These are phyloP conservation scores for Beauveria scarabaeidicola DNA, from an alignment of 2,329 filamentous ascomycete species.

Conservation along the genomic window DNA sequence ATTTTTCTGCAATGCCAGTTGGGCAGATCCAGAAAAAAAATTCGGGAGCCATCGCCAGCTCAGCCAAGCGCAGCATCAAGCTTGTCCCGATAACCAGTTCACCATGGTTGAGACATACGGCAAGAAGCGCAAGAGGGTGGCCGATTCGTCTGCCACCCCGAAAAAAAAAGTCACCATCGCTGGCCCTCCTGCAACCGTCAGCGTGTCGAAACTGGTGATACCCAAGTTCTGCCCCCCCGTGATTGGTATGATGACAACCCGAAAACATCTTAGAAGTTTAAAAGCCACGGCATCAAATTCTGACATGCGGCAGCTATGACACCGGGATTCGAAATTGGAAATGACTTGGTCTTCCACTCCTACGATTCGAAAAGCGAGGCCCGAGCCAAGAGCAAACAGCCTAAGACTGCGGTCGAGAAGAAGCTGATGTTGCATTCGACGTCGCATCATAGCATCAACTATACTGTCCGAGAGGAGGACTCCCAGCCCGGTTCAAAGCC, in stretches of 20 bases:
- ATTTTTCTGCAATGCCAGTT: conserved; percentile 16
- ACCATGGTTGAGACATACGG: conserved; percentile 31
- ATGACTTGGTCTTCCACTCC: conserved; percentile 35
- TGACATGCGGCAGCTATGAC: conserved; percentile 24
- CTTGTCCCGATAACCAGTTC: neutral
- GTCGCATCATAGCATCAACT: conserved; percentile 49
- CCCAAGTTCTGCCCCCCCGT: conserved; percentile 42
- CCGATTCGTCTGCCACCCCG: conserved; percentile 31
- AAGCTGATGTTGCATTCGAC: conserved; percentile 51
- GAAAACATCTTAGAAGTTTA: neutral
- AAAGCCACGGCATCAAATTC: conserved; percentile 4
- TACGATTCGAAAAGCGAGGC: conserved; percentile 34
- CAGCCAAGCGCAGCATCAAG: conserved; percentile 13
- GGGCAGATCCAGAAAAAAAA: conserved; percentile 23
- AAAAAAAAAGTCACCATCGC: conserved; percentile 47
- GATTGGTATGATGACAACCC: conserved; percentile 34
- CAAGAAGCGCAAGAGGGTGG: conserved; percentile 48
- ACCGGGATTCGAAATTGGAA: conserved; percentile 28
- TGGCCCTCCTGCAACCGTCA: conserved; percentile 30
- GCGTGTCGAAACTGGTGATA: conserved; percentile 37
- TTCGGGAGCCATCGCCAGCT: conserved; percentile 19
- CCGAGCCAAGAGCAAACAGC: conserved; percentile 28
- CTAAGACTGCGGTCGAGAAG: conserved; percentile 31
- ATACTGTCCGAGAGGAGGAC: conserved; percentile 45
- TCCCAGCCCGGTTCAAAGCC: conserved; percentile 21